Percentiles rank a stretch among this genome's conserved stretches.
These are phyloP conservation scores for Akanthomyces muscarius DNA, from an alignment of 2,329 filamentous ascomycete species.

Conservation along the genomic window DNA sequence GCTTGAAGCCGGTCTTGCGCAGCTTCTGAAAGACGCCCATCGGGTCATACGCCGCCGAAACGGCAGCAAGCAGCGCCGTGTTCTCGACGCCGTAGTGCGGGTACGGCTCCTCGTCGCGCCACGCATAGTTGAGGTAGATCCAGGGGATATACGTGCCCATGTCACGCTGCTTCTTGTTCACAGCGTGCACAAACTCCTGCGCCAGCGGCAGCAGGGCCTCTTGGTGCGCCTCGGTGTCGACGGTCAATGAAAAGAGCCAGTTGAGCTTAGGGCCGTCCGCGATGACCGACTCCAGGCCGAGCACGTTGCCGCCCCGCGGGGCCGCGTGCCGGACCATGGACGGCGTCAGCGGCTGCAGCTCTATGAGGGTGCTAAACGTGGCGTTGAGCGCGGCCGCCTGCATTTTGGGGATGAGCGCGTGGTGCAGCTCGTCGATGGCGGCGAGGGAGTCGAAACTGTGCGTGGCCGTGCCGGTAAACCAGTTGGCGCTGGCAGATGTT, in stretches of 20 bases:
- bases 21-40: slow-evolving; percentile 32
- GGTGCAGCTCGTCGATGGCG: slow-evolving; percentile 29
- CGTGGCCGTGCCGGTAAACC: slow-evolving; percentile 30
- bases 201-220: slow-evolving; percentile 29
- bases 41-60: slow-evolving; percentile 32
- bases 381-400: slow-evolving; percentile 25
- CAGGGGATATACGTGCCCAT: slow-evolving; percentile 31
- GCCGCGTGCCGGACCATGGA: slow-evolving; percentile 25
- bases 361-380: slow-evolving; percentile 26
- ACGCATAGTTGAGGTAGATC: slow-evolving; percentile 43
- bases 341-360: slow-evolving; percentile 32
- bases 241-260: slow-evolving; percentile 38
- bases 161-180: slow-evolving; percentile 26
- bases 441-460: slow-evolving; percentile 29
- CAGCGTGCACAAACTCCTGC: slow-evolving; percentile 24
- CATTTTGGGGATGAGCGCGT: slow-evolving; percentile 27
- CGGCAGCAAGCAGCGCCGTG: slow-evolving; percentile 27
- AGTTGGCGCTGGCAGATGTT: slow-evolving; percentile 24
- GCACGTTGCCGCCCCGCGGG: slow-evolving; percentile 28
- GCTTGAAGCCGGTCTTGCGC: slow-evolving; percentile 29
- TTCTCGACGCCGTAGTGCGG: slow-evolving; percentile 35
- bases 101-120: slow-evolving; percentile 35
- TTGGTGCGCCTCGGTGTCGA: slow-evolving; percentile 34
- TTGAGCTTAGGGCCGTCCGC: slow-evolving; percentile 33
- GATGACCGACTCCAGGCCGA: slow-evolving; percentile 32